Evolutionary conservation across 768 basidiomycete species (phyloP).

Genomic region (Boletus pseudo-olivaceus): DNA sequence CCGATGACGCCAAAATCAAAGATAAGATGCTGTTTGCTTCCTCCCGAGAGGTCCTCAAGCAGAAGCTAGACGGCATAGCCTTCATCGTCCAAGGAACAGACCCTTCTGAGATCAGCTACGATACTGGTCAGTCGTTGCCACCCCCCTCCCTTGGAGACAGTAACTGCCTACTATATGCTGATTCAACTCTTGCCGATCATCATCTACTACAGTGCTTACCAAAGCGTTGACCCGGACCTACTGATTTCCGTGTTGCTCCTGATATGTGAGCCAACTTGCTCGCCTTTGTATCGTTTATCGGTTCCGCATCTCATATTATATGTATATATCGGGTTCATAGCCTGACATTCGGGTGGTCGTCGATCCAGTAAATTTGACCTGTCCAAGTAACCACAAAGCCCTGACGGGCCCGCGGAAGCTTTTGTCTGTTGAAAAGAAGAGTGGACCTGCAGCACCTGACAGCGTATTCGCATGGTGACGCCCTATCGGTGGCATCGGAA

Average conservation of each 20-base stretch:
- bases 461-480: too few relatives aligned
- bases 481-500: background rate
- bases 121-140: conserved; percentile 52
- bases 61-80: conserved; percentile 68
- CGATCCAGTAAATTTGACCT: conserved; percentile 1
- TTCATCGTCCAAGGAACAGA: conserved; percentile 88
- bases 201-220: conserved; percentile 16
- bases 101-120: conserved; percentile 63
- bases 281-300: background rate
- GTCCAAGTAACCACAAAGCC: background rate
- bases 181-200: background rate
- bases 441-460: background rate
- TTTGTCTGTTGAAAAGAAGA: background rate
- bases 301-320: background rate
- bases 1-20: conserved; percentile 81
- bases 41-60: conserved; percentile 77
- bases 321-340: background rate
- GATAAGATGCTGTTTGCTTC: conserved; percentile 93
- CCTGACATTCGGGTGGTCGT: background rate
- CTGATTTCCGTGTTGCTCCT: conserved; percentile 7
- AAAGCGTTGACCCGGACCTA: conserved; percentile 17
- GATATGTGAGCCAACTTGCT: background rate
- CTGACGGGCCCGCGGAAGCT: background rate
- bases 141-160: background rate
- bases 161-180: background rate